phyloP scores from a whole-genome alignment of 495 filamentous ascomycete species.

The Elasticomyces elasticus region DNA sequence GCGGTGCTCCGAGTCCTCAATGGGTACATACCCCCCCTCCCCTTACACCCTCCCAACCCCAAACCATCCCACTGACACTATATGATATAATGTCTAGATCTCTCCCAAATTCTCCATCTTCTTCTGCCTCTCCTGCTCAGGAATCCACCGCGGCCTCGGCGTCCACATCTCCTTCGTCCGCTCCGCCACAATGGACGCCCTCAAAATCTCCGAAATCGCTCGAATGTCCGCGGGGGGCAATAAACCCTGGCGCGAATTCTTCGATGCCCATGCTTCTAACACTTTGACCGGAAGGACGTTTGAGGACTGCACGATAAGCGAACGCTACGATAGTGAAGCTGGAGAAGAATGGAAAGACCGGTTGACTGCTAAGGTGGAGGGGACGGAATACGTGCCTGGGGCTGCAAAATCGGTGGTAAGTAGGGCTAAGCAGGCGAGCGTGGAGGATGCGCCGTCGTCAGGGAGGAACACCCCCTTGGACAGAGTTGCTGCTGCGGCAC shows the following conservation, averaged over 20 bases:
- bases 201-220: constrained; percentile 76
- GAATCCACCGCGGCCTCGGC: constrained; percentile 85
- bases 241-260: constrained; percentile 74
- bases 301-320: constrained; percentile 65
- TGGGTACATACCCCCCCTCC: constrained; percentile 44
- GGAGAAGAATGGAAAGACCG: constrained; percentile 97
- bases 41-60: background rate
- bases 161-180: constrained; percentile 98
- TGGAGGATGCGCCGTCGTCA: constrained; percentile 31
- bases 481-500: background rate
- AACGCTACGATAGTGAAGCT: constrained; percentile 73
- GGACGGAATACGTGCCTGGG: constrained; percentile 64
- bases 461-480: constrained; percentile 14
- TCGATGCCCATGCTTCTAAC: constrained; percentile 58
- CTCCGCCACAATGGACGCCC: constrained; percentile 93
- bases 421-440: constrained; percentile 8
- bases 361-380: constrained; percentile 73
- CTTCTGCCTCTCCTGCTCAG: constrained; percentile 93
- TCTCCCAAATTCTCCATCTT: constrained; percentile 77
- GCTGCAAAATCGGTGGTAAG: background rate
- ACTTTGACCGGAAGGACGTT: constrained; percentile 48
- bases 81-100: background rate
- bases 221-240: constrained; percentile 85
- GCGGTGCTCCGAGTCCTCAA: constrained; percentile 87
- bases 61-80: background rate